phyloP scores from a whole-genome alignment of 305 asterid species.

The Fraxinus angustifolia region DNA sequence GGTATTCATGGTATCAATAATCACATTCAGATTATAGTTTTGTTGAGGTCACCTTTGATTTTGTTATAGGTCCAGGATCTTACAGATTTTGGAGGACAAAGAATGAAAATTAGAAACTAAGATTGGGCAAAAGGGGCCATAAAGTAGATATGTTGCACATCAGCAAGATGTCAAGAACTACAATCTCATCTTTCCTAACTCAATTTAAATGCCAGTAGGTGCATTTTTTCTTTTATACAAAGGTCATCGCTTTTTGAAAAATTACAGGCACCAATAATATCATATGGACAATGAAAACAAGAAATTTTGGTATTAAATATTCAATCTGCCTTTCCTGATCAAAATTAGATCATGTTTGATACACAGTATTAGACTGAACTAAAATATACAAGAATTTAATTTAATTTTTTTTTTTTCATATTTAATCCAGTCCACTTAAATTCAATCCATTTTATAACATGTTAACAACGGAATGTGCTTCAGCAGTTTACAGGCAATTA shows the following conservation, averaged over 20 bases:
- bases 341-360: background rate
- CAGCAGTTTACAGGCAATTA: background rate
- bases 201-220: background rate
- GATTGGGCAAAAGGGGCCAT: background rate
- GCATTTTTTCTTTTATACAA: background rate
- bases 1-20: background rate
- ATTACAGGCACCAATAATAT: background rate
- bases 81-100: background rate
- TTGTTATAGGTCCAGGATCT: background rate
- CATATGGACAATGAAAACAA: background rate
- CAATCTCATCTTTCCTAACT: background rate
- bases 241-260: background rate
- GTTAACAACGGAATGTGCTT: background rate
- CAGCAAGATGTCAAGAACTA: background rate
- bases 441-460: background rate
- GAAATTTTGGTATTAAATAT: background rate
- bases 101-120: background rate
- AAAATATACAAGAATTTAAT: background rate
- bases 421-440: background rate
- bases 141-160: background rate
- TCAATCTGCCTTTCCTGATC: background rate
- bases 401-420: background rate
- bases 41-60: background rate
- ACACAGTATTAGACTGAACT: background rate
- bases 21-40: background rate